Percentiles rank a stretch among this genome's conserved stretches.
These are phyloP conservation scores for Aspergillus glaucus DNA, from an alignment of 2,329 filamentous ascomycete species.

Conservation along the genomic window DNA sequence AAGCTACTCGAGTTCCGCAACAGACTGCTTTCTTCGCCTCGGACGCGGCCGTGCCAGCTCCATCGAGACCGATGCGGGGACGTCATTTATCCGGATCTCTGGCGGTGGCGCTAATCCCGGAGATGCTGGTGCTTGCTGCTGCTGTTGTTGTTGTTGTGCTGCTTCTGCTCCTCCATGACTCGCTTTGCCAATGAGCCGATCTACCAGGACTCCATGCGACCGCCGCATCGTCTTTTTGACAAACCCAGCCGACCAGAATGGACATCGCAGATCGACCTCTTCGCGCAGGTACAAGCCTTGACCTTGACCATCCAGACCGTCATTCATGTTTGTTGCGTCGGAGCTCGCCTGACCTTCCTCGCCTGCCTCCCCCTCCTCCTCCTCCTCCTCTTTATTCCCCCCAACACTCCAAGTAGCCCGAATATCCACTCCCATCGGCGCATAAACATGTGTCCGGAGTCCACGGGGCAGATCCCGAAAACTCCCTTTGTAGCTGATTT, in stretches of 20 bases:
- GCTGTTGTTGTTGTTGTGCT: background rate
- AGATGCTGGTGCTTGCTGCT: background rate
- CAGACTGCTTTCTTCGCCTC: background rate
- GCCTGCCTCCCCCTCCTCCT: constrained; percentile 56
- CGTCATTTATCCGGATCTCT: background rate
- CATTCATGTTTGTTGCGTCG: constrained; percentile 43
- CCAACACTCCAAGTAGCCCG: constrained; percentile 70
- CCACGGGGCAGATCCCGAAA: constrained; percentile 70
- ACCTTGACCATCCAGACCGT: background rate
- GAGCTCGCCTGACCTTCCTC: constrained; percentile 59
- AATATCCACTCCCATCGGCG: constrained; percentile 74
- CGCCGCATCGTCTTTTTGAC: constrained; percentile 78
- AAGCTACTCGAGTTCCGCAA: background rate
- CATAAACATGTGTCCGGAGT: constrained; percentile 76
- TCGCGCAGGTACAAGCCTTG: constrained; percentile 74
- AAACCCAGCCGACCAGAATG: constrained; percentile 66
- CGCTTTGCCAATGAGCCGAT: constrained; percentile 52
- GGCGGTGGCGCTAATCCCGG: background rate
- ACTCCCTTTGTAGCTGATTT: constrained; percentile 71
- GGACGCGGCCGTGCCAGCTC: background rate
- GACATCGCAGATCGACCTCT: constrained; percentile 77
- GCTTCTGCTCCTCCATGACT: constrained; percentile 6
- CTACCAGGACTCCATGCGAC: constrained; percentile 64
- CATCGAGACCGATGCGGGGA: background rate
- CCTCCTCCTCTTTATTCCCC: constrained; percentile 58